phyloP scores from a whole-genome alignment of 768 basidiomycete genomes.

The Cyathus striatus region DNA sequence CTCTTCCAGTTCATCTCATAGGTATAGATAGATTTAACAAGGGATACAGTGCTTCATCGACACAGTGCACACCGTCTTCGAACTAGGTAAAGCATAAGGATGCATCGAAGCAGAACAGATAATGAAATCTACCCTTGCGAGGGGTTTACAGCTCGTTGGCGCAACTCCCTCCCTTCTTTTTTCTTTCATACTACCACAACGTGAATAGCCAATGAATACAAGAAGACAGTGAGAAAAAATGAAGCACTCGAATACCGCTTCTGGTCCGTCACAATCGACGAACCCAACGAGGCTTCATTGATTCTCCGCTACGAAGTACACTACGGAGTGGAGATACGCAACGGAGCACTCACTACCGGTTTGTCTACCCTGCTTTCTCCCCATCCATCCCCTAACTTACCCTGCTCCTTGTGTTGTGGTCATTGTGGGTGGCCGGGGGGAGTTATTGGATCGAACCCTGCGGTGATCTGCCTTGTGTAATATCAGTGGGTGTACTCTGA shows the following conservation, averaged over 20 bases:
- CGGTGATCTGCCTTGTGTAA: too few species aligned
- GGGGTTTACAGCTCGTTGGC: slow-evolving; percentile 84
- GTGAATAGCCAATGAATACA: slow-evolving; percentile 71
- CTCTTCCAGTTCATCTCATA: slow-evolving; percentile 4
- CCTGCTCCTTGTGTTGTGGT: neutral
- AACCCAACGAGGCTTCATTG: slow-evolving; percentile 81
- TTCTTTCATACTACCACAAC: neutral
- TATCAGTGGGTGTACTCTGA: too few species aligned
- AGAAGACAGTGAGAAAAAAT: slow-evolving; percentile 89
- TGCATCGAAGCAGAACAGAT: slow-evolving; percentile 90
- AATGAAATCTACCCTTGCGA: slow-evolving; percentile 88
- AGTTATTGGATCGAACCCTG: too few species aligned
- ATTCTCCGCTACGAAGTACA: slow-evolving; percentile 86
- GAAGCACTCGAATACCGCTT: slow-evolving; percentile 89
- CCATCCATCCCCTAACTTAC: neutral
- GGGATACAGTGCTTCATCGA: slow-evolving; percentile 92
- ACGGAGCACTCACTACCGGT: slow-evolving; percentile 84
- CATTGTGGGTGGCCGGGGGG: too few species aligned
- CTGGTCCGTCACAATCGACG: slow-evolving; percentile 85
- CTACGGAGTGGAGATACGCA: slow-evolving; percentile 89
- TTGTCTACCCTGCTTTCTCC: slow-evolving; percentile 7
- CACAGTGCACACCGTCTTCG: slow-evolving; percentile 85
- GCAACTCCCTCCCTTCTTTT: slow-evolving; percentile 56
- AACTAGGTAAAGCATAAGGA: slow-evolving; percentile 87
- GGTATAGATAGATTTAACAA: slow-evolving; percentile 49